Evolutionary conservation across 2,329 filamentous ascomycete species (phyloP).

Genomic region (Aspergillus novoparasiticus): DNA sequence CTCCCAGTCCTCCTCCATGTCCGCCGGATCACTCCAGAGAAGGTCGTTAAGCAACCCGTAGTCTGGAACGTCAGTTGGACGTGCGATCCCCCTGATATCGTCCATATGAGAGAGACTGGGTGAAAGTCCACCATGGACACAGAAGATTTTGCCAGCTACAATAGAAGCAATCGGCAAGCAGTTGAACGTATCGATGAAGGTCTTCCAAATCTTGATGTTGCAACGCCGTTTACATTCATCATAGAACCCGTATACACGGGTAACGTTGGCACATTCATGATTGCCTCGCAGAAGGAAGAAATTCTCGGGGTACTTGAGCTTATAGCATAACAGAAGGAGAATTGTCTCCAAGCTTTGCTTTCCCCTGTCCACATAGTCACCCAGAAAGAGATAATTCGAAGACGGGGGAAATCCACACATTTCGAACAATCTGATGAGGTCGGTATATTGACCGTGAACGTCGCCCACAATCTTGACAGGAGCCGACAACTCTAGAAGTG

Average conservation of each 20-base stretch:
- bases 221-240: slow-evolving; percentile 96
- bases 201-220: slow-evolving; percentile 98
- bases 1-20: slow-evolving; percentile 98
- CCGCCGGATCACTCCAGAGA: slow-evolving; percentile 95
- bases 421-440: slow-evolving; percentile 94
- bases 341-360: slow-evolving; percentile 97
- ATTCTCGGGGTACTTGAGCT: slow-evolving; percentile 95
- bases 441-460: slow-evolving; percentile 94
- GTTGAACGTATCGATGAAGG: slow-evolving; percentile 96
- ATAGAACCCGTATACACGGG: slow-evolving; percentile 94
- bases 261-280: slow-evolving; percentile 96
- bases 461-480: slow-evolving; percentile 98
- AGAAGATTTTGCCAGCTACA: slow-evolving; percentile 96
- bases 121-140: slow-evolving; percentile 91
- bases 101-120: slow-evolving; percentile 96
- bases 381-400: slow-evolving; percentile 90
- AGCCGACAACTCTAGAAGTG: slow-evolving; percentile 85
- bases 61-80: slow-evolving; percentile 95
- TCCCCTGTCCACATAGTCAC: slow-evolving; percentile 94
- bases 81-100: slow-evolving; percentile 92
- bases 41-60: slow-evolving; percentile 94
- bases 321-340: slow-evolving; percentile 88
- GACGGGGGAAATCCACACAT: slow-evolving; percentile 96
- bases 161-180: slow-evolving; percentile 94
- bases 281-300: slow-evolving; percentile 95